Evolutionary conservation across 805 yeast genomes (phyloP).

Genomic region (Candida awuae): DNA sequence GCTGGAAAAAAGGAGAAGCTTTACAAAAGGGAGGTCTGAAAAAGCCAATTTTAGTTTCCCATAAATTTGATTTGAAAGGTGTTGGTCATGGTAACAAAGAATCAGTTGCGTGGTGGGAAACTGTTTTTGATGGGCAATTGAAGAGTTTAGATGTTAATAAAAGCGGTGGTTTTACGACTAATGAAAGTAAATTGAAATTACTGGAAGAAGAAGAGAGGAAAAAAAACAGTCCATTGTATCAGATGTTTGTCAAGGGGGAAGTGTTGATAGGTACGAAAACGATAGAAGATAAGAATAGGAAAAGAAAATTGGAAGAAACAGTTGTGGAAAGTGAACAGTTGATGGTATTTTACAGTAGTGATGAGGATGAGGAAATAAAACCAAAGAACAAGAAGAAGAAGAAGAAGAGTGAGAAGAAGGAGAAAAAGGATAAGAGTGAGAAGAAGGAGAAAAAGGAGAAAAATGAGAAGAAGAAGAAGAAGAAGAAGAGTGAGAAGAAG

Average conservation of each 20-base stretch:
- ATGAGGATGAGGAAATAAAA: conserved; percentile 24
- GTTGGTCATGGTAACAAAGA: conserved; percentile 73
- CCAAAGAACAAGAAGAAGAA: conserved; percentile 21
- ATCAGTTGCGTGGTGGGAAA: conserved; percentile 95
- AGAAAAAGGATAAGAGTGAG: conserved; percentile 19
- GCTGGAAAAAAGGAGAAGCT: conserved; percentile 92
- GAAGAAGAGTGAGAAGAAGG: conserved; percentile 19
- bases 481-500: conserved; percentile 11
- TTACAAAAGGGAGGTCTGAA: conserved; percentile 69
- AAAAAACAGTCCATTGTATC: conserved; percentile 51
- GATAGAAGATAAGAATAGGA: conserved; percentile 24
- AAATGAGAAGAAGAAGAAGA: conserved; percentile 19
- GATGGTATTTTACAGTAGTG: conserved; percentile 17
- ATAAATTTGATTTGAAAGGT: conserved; percentile 86
- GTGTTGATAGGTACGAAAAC: conserved; percentile 65
- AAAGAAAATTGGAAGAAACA: conserved; percentile 9
- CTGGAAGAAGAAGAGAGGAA: conserved; percentile 43
- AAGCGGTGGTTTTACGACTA: conserved; percentile 4
- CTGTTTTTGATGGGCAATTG: conserved; percentile 87
- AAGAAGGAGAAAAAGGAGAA: conserved; percentile 17
- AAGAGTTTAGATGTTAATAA: conserved; percentile 49
- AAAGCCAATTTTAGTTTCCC: conserved; percentile 83
- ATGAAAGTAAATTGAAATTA: conserved; percentile 35
- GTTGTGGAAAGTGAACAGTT: conserved; percentile 11
- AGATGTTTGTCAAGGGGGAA: conserved; percentile 83